Evolutionary conservation across 768 basidiomycete genomes (phyloP), one percentile per base, ranked within the genome.

Genomic region (Russula ochroleuca): DNA sequence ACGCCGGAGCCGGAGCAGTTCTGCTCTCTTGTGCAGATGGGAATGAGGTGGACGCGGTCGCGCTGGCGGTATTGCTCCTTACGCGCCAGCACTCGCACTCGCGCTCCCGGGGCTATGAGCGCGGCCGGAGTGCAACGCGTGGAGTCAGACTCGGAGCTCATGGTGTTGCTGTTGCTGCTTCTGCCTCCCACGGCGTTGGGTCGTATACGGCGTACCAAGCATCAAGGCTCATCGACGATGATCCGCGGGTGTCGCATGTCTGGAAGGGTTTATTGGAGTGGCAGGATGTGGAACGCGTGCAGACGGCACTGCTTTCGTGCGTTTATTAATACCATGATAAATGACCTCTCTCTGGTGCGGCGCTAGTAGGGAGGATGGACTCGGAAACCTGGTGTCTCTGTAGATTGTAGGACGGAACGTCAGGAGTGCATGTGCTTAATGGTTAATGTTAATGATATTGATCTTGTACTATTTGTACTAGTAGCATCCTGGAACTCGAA

Each of bases 231-330:
- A 47, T 64, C 2, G 63, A 64, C 3, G 37, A 49, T 1, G 63
- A 59, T 25, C 28, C 35, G 0, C 35, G 28, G 0, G 57, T 64
- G 45, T 53, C 51, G 3, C 43, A 48, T 11, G 13, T 53, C 21
- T 64, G 63, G 63, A 64, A 59, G 37, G 63, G 63, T 1, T 35
- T 64, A 28, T 17, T 64, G 25, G 14, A 19, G 25, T 59, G 63
- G 63, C n/a, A 47, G 45, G 63, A 54, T 37, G 58, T 64, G 21
- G 63, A 64, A 37, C 52, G 63, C 11, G n/a, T 64, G 51, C 25
- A 64, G 58, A 21, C n/a, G 2, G 51, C 38, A 37, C 52, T 64
- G 53, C 41, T 31, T 25, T 13, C 21, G 21, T 14, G 33, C 33
- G 6, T 28, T 17, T 28, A 31, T 45, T 45, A 21, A 45, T 21